Base-by-base conservation (phyloP, 192 early-diverging fungal genomes). In the Mortierella alpina region DNA sequence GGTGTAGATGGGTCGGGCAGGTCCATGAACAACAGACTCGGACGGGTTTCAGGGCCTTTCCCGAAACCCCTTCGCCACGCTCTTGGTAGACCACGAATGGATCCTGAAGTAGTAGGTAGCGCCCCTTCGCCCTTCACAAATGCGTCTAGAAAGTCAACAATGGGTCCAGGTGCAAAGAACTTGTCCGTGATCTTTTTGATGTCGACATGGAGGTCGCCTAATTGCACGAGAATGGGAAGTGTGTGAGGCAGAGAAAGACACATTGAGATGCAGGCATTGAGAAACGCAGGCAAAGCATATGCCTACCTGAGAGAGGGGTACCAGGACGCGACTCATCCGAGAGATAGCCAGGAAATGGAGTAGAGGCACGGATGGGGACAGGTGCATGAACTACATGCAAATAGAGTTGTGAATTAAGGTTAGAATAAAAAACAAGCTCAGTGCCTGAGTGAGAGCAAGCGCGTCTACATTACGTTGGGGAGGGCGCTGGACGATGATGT, bases 1-100 rank as follows among this genome's bases (percentile, higher is more conserved):
- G 39, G 53, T 42, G 1, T 41, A 12, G 55, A 44, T 6, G 55
- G 63, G 55, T 66, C 47, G 4, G 71, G 71, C 1, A 73, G 57
- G 18, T 66, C 71, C 63, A 65, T 23, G 55, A 73, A 66, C n/a
- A 73, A 56, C 7, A 73, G 56, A 20, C 57, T 73, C 4, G 71
- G 71, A 6, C 71, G 4, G 57, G 63, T 22, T 59, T n/a, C n/a
- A n/a, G n/a, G 20, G 7, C 3, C 46, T 4, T 49, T 14, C 0
- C 55, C 54, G 44, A 49, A 40, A 20, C 7, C 31, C 15, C 61
- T 61, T 49, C 50, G 52, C 60, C 70, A 64, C 49, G 45, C 70
- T 61, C 62, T 72, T 44, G 70, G 70, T 23, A 72, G 58, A 11
- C 70, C 62, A n/a, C 22, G 45, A 41, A 57, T 63, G 23, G 46